A percentile compares a stretch with the other conserved stretches of the same genome.
Conservation (phyloP, 306 rosid species). For the Ormosia emarginata region DNA sequence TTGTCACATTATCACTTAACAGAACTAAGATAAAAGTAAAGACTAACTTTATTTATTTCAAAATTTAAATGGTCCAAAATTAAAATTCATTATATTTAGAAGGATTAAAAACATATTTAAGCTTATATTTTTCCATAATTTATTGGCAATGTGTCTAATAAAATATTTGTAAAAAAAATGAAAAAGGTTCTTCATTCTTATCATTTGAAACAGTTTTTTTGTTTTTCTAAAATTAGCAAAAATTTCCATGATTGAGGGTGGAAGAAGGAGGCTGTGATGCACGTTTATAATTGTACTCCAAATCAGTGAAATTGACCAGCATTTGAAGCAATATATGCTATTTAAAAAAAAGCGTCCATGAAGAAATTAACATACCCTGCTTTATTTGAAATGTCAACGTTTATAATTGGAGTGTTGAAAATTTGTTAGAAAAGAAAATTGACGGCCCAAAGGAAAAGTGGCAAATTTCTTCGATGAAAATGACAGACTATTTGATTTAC, state of each 20-base stretch:
- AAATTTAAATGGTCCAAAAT: too few species aligned
- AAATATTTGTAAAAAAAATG: too few species aligned
- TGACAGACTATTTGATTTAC: neutral
- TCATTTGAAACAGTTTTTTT: neutral
- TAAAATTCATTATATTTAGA: too few species aligned
- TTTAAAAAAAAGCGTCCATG: neutral
- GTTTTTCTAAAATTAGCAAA: neutral
- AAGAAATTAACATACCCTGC: neutral
- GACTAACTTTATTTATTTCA: too few species aligned
- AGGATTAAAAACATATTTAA: too few species aligned
- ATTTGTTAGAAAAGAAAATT: neutral
- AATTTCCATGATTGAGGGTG: neutral
- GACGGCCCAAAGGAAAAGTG: neutral
- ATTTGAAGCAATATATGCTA: neutral
- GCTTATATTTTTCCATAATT: too few species aligned
- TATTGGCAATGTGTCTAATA: too few species aligned
- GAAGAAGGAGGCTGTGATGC: neutral
- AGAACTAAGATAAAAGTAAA: too few species aligned
- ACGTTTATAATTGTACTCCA: neutral
- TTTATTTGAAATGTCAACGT: conserved; percentile 13
- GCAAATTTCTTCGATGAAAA: neutral
- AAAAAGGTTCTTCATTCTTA: too few species aligned
- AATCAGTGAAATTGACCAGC: neutral
- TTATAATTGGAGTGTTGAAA: neutral
- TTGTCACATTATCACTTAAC: too few species aligned